phyloP scores from a whole-genome alignment of 2,329 filamentous ascomycete species.

The Chaetomium sp. region DNA sequence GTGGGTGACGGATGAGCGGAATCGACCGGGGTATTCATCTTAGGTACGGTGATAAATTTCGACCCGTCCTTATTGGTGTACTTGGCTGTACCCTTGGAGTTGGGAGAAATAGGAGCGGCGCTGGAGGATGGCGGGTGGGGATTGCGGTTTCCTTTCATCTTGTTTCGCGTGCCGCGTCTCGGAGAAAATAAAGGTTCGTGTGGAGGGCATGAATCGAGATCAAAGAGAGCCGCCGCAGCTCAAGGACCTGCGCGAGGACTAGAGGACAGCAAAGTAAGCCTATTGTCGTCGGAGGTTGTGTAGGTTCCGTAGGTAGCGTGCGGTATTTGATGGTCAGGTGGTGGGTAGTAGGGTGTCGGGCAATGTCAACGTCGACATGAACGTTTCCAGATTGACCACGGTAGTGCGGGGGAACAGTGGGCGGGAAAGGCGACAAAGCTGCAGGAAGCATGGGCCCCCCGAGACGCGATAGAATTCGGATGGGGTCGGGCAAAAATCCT shows the following conservation, averaged over 20 bases:
- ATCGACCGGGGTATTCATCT: slow-evolving; percentile 44
- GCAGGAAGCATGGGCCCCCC: not conserved
- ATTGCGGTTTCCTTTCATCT: slow-evolving; percentile 33
- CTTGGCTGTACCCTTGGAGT: slow-evolving; percentile 48
- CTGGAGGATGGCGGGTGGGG: slow-evolving; percentile 24
- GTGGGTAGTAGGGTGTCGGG: not conserved
- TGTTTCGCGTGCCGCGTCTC: slow-evolving; percentile 12
- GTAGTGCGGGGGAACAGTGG: slow-evolving; percentile 1
- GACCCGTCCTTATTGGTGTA: slow-evolving; percentile 64
- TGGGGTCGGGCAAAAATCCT: not conserved
- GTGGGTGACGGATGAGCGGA: slow-evolving; percentile 49
- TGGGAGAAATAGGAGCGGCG: slow-evolving; percentile 42
- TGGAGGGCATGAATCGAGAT: slow-evolving; percentile 13
- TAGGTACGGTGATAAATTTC: slow-evolving; percentile 61
- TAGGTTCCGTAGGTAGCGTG: too few species aligned
- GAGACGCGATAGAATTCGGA: not conserved
- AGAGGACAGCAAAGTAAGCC: slow-evolving; percentile 15
- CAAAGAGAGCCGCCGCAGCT: slow-evolving; percentile 9
- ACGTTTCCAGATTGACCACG: not conserved
- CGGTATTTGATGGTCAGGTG: too few species aligned
- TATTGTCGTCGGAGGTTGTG: not conserved
- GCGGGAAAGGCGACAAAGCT: not conserved
- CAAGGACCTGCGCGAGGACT: slow-evolving; percentile 6
- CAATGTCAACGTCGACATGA: not conserved
- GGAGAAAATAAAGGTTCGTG: slow-evolving; percentile 6